A percentile compares a stretch with the other conserved stretches of the same genome.
Evolutionary conservation across 208 protist genomes (phyloP).

Genomic region (Jaenimonas drosophilae): DNA sequence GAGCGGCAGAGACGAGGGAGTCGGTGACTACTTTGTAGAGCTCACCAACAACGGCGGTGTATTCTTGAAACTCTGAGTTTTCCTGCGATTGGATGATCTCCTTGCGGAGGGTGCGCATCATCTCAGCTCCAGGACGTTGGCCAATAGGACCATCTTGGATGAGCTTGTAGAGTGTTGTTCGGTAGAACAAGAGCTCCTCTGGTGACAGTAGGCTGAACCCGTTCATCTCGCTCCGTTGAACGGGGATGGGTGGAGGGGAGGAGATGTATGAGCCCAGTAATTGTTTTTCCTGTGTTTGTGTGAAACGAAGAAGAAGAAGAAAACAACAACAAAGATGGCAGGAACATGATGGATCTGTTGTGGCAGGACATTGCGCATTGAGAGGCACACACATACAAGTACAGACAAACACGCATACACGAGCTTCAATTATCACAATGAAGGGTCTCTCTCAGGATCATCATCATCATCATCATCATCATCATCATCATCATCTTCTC

Average conservation of each 20-base stretch:
- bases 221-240: conserved; percentile 1
- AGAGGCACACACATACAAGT: no score
- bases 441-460: no score
- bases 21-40: conserved; percentile 82
- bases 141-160: conserved; percentile 66
- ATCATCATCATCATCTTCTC: neutral
- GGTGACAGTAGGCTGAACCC: conserved; percentile 6
- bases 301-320: conserved; percentile 9
- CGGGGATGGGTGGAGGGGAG: neutral
- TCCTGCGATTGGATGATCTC: conserved; percentile 64
- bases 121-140: conserved; percentile 45
- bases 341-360: no score
- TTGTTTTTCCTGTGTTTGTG: neutral
- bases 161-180: conserved; percentile 54
- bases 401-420: no score
- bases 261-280: neutral
- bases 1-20: conserved; percentile 64
- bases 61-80: conserved; percentile 46
- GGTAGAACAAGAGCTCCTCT: conserved; percentile 70
- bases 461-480: no score
- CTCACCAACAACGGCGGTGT: conserved; percentile 44
- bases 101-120: conserved; percentile 64
- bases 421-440: no score
- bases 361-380: no score
- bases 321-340: conserved; percentile 5